These are phyloP conservation scores for Logfia minima DNA, from an alignment of 129 eudicot genomes.

Conservation along the genomic window DNA sequence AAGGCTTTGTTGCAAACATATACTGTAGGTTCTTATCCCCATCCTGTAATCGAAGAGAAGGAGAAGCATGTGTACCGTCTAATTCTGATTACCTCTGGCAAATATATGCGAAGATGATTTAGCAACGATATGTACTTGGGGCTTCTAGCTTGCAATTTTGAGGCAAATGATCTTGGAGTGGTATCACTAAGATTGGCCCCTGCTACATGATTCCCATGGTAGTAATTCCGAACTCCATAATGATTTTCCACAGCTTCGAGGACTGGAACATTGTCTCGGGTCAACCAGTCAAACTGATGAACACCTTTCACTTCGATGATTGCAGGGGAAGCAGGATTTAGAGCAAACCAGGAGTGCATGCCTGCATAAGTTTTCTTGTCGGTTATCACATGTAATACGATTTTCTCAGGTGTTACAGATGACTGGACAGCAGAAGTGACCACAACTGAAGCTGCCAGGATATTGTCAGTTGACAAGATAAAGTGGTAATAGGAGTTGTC, in stretches of 20 bases:
- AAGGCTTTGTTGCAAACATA: neutral
- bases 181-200: conserved; percentile 78
- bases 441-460: conserved; percentile 96
- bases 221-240: conserved; percentile 67
- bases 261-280: conserved; percentile 94
- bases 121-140: conserved; percentile 96
- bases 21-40: conserved; percentile 10
- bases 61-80: conserved; percentile 22
- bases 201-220: conserved; percentile 83
- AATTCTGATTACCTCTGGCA: conserved; percentile 82
- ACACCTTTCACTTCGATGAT: conserved; percentile 94
- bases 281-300: conserved; percentile 98
- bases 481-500: conserved; percentile 84
- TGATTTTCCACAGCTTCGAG: conserved; percentile 95
- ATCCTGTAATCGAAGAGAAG: conserved; percentile 25
- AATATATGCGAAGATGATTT: conserved; percentile 96
- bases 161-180: conserved; percentile 87
- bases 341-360: conserved; percentile 99
- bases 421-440: conserved; percentile 79
- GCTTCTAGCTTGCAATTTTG: conserved; percentile 94
- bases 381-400: conserved; percentile 93
- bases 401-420: conserved; percentile 60
- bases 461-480: conserved; percentile 85
- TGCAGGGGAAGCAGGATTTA: conserved; percentile 79
- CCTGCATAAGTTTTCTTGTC: conserved; percentile 98